Evolutionary conservation across 2,329 filamentous ascomycete genomes (phyloP), one percentile per base, ranked within the genome.

Genomic region (Lomentospora prolificans): DNA sequence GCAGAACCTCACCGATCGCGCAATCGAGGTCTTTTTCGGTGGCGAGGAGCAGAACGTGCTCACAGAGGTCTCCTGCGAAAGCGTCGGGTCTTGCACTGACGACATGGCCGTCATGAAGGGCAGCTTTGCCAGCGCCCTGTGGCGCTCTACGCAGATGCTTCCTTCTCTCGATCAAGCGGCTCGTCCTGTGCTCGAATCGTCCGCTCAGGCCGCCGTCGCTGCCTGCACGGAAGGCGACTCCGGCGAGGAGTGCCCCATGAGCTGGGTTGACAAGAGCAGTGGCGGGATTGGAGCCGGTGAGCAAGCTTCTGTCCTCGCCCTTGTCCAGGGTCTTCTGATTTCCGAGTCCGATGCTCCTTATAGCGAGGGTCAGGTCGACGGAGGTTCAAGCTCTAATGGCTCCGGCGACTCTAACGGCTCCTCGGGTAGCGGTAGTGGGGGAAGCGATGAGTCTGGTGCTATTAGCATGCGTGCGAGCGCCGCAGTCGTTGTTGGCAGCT

Each of bases 71-170:
- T 79, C 81, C n/a, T 89, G 85, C 70, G 85, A 89, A 66, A 69
- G 67, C 3, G 68, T 72, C 57, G 69, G 70, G 54, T 72, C 64
- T 0, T 89, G 86, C 68, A 79, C 81, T 64, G 74, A 70, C 52
- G 84, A 87, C 67, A 82, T 84, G 75, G 78, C 76, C 61, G 81
- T 80, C 7, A 86, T 85, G 76, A 89, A 89, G 69, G 84, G 76
- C 46, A 85, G 84, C 65, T 73, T 86, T 28, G 73, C 82, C 25
- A 80, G 83, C 55, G 85, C 83, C 70, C 78, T 86, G 71, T 84
- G 77, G 69, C 74, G 77, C 50, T 75, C 81, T 3, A 73, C 79
- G 31, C 65, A 76, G 53, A 73, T 85, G 69, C 73, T 82, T 57
- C 80, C 84, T 8, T 75, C 75, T 19, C 76, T 84, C 19, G 68